Percentiles rank a stretch among this genome's conserved stretches.
phyloP scores from a whole-genome alignment of 371 early-diverging fungal species.

The Nematocida minor region DNA sequence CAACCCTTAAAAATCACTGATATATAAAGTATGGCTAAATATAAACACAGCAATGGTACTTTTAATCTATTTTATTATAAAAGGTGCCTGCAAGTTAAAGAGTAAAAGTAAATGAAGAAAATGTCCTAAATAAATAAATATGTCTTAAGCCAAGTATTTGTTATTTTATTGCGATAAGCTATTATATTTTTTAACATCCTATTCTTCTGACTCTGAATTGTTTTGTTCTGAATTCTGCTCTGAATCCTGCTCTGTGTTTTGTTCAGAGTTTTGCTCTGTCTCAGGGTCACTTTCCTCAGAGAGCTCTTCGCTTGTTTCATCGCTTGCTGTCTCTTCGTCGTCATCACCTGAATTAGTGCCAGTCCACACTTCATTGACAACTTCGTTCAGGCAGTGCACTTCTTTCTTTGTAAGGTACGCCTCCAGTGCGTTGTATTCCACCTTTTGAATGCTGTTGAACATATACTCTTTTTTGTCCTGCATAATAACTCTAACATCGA shows the following conservation, averaged over 20 bases:
- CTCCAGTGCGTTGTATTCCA: constrained; percentile 62
- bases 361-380: constrained; percentile 54
- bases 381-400: constrained; percentile 59
- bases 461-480: constrained; percentile 49
- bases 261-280: not conserved
- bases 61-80: too few species aligned
- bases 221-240: not conserved
- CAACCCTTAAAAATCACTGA: too few species aligned
- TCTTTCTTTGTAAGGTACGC: constrained; percentile 57
- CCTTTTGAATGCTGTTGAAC: constrained; percentile 62
- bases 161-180: too few species aligned
- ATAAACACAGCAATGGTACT: too few species aligned
- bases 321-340: constrained; percentile 52
- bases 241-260: not conserved
- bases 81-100: too few species aligned
- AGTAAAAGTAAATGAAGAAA: too few species aligned
- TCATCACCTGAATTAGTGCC: constrained; percentile 42
- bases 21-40: too few species aligned
- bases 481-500: constrained; percentile 62
- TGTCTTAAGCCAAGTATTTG: too few species aligned
- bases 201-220: too few species aligned
- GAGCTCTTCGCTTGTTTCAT: constrained; percentile 17
- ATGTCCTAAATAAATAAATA: too few species aligned
- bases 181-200: too few species aligned
- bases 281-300: not conserved